A percentile compares a stretch with the other conserved stretches of the same genome.
Conservation (phyloP, 768 basidiomycete species). For the Ephemerocybe angulata region DNA sequence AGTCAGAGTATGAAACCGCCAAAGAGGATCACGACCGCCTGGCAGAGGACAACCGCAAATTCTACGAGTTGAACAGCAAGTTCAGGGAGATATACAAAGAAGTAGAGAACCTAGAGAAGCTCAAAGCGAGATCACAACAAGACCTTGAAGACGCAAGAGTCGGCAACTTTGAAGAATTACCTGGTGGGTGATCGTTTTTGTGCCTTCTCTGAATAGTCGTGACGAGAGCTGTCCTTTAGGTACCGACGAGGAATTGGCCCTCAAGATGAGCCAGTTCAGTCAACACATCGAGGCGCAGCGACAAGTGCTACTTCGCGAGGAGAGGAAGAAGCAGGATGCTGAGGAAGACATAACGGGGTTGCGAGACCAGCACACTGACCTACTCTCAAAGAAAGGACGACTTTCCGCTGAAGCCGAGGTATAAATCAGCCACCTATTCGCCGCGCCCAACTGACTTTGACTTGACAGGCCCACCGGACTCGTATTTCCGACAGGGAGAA, state of each 20-base stretch:
- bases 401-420: constrained; percentile 75
- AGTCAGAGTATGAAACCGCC: constrained; percentile 69
- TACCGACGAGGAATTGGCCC: constrained; percentile 66
- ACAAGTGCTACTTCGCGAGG: constrained; percentile 43
- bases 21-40: constrained; percentile 62
- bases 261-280: constrained; percentile 56
- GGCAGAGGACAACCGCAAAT: constrained; percentile 67
- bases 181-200: constrained; percentile 41
- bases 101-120: constrained; percentile 58
- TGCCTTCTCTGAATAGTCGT: neutral
- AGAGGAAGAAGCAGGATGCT: constrained; percentile 53
- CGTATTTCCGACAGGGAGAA: constrained; percentile 70
- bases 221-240: constrained; percentile 41
- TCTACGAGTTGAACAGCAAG: constrained; percentile 78
- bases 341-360: constrained; percentile 55
- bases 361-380: constrained; percentile 50
- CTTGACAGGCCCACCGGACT: constrained; percentile 75
- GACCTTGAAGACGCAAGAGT: constrained; percentile 57
- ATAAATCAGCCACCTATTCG: too few species aligned
- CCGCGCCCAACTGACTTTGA: too few species aligned
- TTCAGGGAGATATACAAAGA: constrained; percentile 83
- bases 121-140: constrained; percentile 55
- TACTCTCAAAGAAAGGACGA: constrained; percentile 61
- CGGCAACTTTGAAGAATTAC: constrained; percentile 62
- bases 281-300: constrained; percentile 51